phyloP scores from a whole-genome alignment of 306 rosid species.

The Vachellia pachyceras region DNA sequence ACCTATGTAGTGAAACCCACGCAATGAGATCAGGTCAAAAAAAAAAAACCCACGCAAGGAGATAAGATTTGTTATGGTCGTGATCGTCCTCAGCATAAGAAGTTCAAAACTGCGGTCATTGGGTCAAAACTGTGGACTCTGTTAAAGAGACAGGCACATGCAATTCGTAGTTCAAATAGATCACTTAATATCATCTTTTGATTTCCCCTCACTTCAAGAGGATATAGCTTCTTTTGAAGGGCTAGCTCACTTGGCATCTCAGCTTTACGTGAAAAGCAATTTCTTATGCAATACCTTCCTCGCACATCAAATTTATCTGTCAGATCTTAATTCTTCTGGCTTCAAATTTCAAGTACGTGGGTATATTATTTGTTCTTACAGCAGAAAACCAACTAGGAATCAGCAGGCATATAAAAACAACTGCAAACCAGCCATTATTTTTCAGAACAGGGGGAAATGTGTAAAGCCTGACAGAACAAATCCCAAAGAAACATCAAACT shows the following conservation, averaged over 20 bases:
- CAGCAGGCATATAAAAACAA: not conserved
- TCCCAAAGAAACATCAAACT: constrained; percentile 28
- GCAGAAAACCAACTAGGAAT: not conserved
- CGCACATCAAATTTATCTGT: not conserved
- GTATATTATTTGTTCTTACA: not conserved
- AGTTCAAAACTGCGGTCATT: too few relatives aligned
- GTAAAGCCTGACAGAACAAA: constrained; percentile 36
- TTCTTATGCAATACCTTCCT: not conserved
- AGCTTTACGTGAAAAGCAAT: not conserved
- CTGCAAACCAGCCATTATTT: constrained; percentile 29
- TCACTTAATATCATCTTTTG: not conserved
- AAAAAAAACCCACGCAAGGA: too few relatives aligned
- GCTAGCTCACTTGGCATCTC: not conserved
- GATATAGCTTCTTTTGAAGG: not conserved
- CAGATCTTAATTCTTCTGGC: not conserved
- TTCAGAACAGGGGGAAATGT: constrained; percentile 22
- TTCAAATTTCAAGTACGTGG: not conserved
- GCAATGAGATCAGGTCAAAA: too few relatives aligned
- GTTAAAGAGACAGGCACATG: not conserved
- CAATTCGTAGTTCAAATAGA: not conserved
- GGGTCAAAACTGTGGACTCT: not conserved
- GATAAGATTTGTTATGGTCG: too few relatives aligned
- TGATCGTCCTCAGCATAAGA: not conserved
- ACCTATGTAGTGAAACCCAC: too few relatives aligned
- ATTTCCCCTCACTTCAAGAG: too few relatives aligned